These are phyloP conservation scores for Nakazawaea siamensis DNA, from an alignment of 805 yeast genomes.

Conservation along the genomic window DNA sequence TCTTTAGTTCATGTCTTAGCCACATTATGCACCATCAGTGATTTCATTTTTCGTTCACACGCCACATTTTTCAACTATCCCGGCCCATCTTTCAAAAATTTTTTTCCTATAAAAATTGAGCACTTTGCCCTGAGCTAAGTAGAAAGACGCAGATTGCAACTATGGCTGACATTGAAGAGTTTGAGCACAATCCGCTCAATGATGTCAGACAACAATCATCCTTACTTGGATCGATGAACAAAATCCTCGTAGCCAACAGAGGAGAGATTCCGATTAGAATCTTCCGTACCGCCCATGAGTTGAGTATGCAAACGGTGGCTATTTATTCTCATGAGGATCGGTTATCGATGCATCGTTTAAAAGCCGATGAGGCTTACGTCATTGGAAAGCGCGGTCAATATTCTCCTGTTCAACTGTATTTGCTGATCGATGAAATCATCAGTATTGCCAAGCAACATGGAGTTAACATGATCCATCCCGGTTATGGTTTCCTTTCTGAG, in stretches of 20 bases:
- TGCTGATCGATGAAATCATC: slow-evolving; percentile 93
- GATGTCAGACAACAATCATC: slow-evolving; percentile 31
- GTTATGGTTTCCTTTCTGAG: slow-evolving; percentile 86
- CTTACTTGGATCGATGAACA: slow-evolving; percentile 44
- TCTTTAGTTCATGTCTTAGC: no score
- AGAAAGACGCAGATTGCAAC: background rate
- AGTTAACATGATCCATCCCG: slow-evolving; percentile 88
- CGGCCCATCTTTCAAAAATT: background rate
- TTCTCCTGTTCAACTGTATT: slow-evolving; percentile 93
- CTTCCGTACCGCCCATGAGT: slow-evolving; percentile 95
- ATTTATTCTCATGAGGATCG: slow-evolving; percentile 95
- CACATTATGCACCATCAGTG: no score
- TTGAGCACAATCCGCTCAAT: slow-evolving; percentile 12
- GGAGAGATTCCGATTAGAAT: slow-evolving; percentile 85
- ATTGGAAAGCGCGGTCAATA: slow-evolving; percentile 85
- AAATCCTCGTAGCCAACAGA: slow-evolving; percentile 74
- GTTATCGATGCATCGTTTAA: slow-evolving; percentile 87
- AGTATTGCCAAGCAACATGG: slow-evolving; percentile 69
- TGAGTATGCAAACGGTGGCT: slow-evolving; percentile 95
- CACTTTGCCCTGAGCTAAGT: background rate
- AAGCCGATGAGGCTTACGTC: slow-evolving; percentile 89
- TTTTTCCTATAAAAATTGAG: no score
- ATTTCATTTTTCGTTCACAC: no score
- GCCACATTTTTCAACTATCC: no score
- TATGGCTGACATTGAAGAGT: slow-evolving; percentile 11